phyloP scores from a whole-genome alignment of 1,139 yeast genomes.

The Diutina ranongensis region DNA sequence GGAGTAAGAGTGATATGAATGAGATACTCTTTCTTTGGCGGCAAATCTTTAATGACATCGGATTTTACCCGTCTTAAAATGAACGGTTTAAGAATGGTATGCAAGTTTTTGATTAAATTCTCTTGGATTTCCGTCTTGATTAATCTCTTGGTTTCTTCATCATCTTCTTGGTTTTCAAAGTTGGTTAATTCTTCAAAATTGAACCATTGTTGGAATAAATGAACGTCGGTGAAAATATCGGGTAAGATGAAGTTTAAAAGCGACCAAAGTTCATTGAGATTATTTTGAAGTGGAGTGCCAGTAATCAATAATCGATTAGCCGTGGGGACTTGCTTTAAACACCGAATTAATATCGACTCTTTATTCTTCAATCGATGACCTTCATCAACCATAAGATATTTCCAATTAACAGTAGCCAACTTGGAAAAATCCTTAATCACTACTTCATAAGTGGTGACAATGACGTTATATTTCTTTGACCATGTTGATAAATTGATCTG shows the following conservation, averaged over 20 bases:
- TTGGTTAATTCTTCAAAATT: conserved; percentile 53
- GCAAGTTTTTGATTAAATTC: conserved; percentile 62
- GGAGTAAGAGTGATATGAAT: conserved; percentile 60
- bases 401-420: conserved; percentile 53
- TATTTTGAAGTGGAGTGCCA: conserved; percentile 91
- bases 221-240: conserved; percentile 83
- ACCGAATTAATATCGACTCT: conserved; percentile 61
- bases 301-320: conserved; percentile 69
- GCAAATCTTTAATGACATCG: conserved; percentile 56
- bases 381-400: conserved; percentile 85
- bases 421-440: conserved; percentile 53
- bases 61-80: conserved; percentile 68
- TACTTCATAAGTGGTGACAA: conserved; percentile 77
- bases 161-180: conserved; percentile 16
- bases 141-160: conserved; percentile 23
- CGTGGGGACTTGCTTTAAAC: conserved; percentile 54
- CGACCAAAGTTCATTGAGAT: conserved; percentile 83
- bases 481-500: conserved; percentile 17
- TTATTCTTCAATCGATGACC: conserved; percentile 86
- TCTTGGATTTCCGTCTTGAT: conserved; percentile 55
- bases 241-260: conserved; percentile 81
- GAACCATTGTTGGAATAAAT: conserved; percentile 87
- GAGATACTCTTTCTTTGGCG: conserved; percentile 82
- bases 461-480: conserved; percentile 25
- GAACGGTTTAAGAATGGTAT: conserved; percentile 82